phyloP scores from a whole-genome alignment of 371 early-diverging fungal species.

The Gilbertella persicaria region DNA sequence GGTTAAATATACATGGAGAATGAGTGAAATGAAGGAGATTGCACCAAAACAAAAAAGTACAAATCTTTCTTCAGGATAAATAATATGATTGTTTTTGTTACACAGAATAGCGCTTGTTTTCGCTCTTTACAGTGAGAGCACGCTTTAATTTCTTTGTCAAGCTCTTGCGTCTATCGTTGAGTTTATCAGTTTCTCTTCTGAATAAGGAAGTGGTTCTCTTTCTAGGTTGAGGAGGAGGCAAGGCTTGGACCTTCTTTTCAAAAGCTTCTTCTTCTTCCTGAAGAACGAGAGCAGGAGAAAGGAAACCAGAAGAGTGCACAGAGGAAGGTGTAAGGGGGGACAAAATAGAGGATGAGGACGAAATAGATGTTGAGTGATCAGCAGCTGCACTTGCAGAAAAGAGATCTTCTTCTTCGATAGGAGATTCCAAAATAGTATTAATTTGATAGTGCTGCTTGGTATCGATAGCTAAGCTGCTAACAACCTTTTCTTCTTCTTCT shows the following conservation, averaged over 20 bases:
- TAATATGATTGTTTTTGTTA: conserved; percentile 5
- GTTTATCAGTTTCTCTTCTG: conserved; percentile 26
- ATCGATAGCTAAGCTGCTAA: conserved; percentile 5
- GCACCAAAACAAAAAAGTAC: not conserved
- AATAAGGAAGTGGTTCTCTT: conserved; percentile 23
- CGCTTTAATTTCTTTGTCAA: conserved; percentile 25
- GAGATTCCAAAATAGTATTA: not conserved
- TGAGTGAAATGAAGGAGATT: not conserved
- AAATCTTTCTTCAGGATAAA: not conserved
- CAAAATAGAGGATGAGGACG: conserved; percentile 12
- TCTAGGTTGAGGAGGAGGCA: conserved; percentile 2
- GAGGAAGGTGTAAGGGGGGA: conserved; percentile 14
- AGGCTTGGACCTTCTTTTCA: not conserved
- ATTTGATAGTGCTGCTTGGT: not conserved
- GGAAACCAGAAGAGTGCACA: not conserved
- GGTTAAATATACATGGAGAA: conserved; percentile 1
- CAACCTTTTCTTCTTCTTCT: not conserved
- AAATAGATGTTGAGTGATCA: conserved; percentile 7
- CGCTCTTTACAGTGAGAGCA: conserved; percentile 12
- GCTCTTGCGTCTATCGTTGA: conserved; percentile 24
- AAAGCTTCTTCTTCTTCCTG: not conserved
- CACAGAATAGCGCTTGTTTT: conserved; percentile 17
- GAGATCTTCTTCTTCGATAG: not conserved
- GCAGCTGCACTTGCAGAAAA: conserved; percentile 1
- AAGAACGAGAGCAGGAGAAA: not conserved